phyloP scores from a whole-genome alignment of 345 rosid genomes.

The Orychophragmus violaceus region DNA sequence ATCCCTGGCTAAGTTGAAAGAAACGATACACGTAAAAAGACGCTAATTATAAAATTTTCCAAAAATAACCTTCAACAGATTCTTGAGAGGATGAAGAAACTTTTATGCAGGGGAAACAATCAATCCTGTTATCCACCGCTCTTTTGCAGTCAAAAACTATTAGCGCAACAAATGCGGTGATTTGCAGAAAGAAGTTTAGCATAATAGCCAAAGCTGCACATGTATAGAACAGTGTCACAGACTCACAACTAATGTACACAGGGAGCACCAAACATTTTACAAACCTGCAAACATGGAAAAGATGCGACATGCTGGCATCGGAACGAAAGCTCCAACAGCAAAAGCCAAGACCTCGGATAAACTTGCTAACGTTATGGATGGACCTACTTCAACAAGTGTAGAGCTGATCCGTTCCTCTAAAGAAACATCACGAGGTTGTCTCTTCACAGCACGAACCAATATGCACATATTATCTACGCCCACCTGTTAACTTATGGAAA shows the following conservation, averaged over 20 bases:
- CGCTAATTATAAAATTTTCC: neutral
- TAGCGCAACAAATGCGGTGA: constrained; percentile 95
- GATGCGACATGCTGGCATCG: constrained; percentile 98
- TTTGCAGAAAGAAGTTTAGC: constrained; percentile 92
- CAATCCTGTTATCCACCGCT: constrained; percentile 73
- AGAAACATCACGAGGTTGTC: constrained; percentile 63
- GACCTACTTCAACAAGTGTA: constrained; percentile 97
- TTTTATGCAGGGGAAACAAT: constrained; percentile 88
- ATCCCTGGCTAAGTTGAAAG: constrained; percentile 7
- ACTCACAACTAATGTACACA: neutral
- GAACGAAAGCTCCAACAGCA: constrained; percentile 91
- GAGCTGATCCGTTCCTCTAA: constrained; percentile 81
- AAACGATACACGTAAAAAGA: neutral
- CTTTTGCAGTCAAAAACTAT: constrained; percentile 82
- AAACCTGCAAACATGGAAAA: constrained; percentile 97
- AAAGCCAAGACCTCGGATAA: constrained; percentile 92
- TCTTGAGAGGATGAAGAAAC: constrained; percentile 47
- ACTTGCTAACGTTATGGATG: constrained; percentile 94
- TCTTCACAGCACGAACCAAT: constrained; percentile 92
- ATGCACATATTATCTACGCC: constrained; percentile 99
- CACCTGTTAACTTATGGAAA: constrained; percentile 43
- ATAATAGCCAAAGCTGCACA: constrained; percentile 86
- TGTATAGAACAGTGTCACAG: constrained; percentile 16
- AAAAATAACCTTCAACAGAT: constrained; percentile 59
- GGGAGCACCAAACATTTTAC: constrained; percentile 2